A percentile compares a stretch with the other conserved stretches of the same genome.
Conservation (phyloP, 805 yeast genomes). For the Candida railenensis region DNA sequence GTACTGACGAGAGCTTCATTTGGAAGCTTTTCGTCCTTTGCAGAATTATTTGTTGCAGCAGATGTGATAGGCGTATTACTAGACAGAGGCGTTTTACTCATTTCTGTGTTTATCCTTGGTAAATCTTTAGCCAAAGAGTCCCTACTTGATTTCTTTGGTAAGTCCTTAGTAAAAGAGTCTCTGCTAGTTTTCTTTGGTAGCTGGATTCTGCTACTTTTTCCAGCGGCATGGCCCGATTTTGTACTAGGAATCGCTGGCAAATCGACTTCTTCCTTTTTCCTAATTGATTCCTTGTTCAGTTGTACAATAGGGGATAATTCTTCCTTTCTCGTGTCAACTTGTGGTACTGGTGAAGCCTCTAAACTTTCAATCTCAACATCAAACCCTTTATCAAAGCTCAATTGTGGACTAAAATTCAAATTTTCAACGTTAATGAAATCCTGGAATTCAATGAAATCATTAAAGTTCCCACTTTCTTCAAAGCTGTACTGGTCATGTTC, state of each 20-base stretch:
- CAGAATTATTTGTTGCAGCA: conserved; percentile 7
- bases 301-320: too few species aligned
- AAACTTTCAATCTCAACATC: background rate
- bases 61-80: conserved; percentile 1
- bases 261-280: background rate
- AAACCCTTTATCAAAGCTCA: conserved; percentile 1
- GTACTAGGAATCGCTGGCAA: background rate
- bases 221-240: background rate
- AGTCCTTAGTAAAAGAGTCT: background rate
- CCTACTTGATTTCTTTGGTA: background rate
- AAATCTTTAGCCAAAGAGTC: background rate
- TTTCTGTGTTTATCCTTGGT: background rate
- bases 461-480: conserved; percentile 11
- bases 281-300: background rate
- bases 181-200: background rate
- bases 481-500: conserved; percentile 1
- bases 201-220: background rate
- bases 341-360: background rate
- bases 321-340: background rate
- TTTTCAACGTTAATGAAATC: conserved; percentile 41
- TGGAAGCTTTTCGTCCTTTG: too few species aligned
- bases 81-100: background rate
- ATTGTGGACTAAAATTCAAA: conserved; percentile 29
- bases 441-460: conserved; percentile 40
- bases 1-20: conserved; percentile 1